Percentiles rank a stretch among this genome's conserved stretches.
Conservation (phyloP, 2,329 filamentous ascomycete species). For the Pseudocercospora ulei region DNA sequence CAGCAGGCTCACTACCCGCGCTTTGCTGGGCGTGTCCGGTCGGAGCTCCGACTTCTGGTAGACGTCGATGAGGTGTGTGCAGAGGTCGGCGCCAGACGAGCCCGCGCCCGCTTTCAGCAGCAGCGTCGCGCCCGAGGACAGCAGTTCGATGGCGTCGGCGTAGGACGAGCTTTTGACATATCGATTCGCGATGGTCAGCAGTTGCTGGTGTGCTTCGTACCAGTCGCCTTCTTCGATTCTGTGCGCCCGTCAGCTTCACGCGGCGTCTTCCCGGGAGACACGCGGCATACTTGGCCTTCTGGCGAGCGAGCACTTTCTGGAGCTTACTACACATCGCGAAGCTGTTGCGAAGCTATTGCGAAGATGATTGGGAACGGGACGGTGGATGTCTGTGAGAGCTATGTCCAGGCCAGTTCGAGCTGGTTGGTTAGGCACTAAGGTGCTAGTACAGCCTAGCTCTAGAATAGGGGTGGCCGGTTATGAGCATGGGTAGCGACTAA, state of each 20-base stretch:
- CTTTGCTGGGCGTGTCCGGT: constrained; percentile 64
- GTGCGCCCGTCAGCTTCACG: constrained; percentile 11
- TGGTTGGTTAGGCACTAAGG: no score
- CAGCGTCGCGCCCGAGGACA: constrained; percentile 72
- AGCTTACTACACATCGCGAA: constrained; percentile 44
- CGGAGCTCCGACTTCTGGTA: constrained; percentile 77
- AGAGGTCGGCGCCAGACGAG: constrained; percentile 82
- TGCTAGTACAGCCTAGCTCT: no score
- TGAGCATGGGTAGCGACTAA: no score
- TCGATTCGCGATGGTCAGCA: constrained; percentile 85
- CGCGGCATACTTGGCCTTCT: constrained; percentile 60
- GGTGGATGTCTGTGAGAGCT: no score
- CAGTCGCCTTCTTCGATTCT: constrained; percentile 84
- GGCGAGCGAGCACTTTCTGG: constrained; percentile 60
- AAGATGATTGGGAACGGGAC: no score
- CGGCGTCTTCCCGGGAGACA: background rate
- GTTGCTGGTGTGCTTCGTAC: constrained; percentile 98
- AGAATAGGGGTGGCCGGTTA: no score
- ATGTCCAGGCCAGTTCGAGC: no score
- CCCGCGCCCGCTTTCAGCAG: constrained; percentile 88
- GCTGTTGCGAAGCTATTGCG: no score
- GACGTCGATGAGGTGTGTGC: constrained; percentile 77
- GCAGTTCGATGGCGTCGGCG: constrained; percentile 72
- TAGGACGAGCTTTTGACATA: constrained; percentile 86
- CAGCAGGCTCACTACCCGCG: constrained; percentile 64